These are phyloP conservation scores for Citrullus mucosospermus DNA, from an alignment of 306 rosid genomes.

Conservation along the genomic window DNA sequence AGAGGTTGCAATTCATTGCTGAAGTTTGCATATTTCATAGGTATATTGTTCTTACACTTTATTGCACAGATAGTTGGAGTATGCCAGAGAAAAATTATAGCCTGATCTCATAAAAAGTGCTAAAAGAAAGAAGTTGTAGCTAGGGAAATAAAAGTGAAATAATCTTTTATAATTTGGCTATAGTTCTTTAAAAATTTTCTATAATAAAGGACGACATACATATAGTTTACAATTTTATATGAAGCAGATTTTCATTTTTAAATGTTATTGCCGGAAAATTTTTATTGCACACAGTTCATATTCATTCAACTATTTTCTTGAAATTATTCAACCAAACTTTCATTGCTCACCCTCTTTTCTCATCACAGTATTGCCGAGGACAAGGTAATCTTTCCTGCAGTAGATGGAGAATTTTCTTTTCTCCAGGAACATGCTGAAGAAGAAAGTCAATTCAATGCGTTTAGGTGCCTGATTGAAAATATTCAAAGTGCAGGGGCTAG, in stretches of 20 bases:
- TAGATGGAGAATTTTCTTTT: conserved; percentile 86
- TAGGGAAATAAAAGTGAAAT: not conserved
- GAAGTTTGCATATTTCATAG: conserved; percentile 99
- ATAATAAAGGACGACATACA: not conserved
- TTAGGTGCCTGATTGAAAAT: conserved; percentile 73
- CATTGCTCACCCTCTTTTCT: conserved; percentile 12
- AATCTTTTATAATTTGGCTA: not conserved
- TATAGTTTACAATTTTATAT: not conserved
- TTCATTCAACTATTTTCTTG: not conserved
- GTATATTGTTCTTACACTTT: conserved; percentile 24
- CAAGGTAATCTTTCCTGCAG: conserved; percentile 92
- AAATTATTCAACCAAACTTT: not conserved
- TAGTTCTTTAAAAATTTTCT: not conserved
- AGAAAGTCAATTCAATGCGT: conserved; percentile 90
- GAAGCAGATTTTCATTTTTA: not conserved
- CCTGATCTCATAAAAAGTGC: not conserved
- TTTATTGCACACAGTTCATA: not conserved
- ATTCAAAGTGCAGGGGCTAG: conserved; percentile 78
- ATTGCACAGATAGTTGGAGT: not conserved
- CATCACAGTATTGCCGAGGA: conserved; percentile 94
- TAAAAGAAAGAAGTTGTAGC: not conserved
- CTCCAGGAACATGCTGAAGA: conserved; percentile 81
- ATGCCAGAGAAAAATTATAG: not conserved
- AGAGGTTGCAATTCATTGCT: conserved; percentile 86
- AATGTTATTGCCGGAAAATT: not conserved